These are phyloP conservation scores for Fusarium chuoi DNA, from an alignment of 2,329 filamentous ascomycete species.

Conservation along the genomic window DNA sequence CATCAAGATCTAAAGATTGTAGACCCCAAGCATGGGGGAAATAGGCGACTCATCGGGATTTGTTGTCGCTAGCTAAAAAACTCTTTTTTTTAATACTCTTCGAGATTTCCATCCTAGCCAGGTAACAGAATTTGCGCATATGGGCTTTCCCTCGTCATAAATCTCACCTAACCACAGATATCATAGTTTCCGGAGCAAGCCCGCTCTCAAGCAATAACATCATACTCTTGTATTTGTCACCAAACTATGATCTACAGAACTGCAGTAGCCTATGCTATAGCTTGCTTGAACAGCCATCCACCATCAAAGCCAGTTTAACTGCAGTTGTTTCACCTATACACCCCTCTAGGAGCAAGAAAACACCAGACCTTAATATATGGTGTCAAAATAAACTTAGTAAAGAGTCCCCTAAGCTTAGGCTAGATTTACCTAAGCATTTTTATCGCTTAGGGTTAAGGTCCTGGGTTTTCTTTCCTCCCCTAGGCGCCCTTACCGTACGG, in stretches of 20 bases:
- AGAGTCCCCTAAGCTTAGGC: no score
- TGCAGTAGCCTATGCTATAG: neutral
- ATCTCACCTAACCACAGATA: neutral
- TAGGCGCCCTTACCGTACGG: rapidly evolving
- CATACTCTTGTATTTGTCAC: neutral
- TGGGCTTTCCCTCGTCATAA: neutral
- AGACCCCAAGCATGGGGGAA: no score
- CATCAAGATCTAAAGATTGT: neutral
- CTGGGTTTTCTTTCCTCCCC: no score
- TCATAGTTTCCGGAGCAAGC: neutral
- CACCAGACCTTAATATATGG: no score
- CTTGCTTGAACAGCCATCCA: no score
- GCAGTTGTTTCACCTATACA: neutral
- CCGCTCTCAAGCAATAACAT: neutral
- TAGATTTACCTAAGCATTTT: no score
- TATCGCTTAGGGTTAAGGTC: no score
- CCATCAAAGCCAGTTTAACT: rapidly evolving
- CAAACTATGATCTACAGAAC: neutral
- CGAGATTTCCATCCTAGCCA: neutral
- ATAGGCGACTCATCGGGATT: neutral
- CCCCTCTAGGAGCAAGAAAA: no score
- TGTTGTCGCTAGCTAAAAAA: no score
- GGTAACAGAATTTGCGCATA: neutral
- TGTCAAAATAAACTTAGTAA: no score
- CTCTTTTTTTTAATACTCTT: no score